These are phyloP conservation scores for Neoscytalidium dimidiatum DNA, from an alignment of 2,329 filamentous ascomycete genomes.

Conservation along the genomic window DNA sequence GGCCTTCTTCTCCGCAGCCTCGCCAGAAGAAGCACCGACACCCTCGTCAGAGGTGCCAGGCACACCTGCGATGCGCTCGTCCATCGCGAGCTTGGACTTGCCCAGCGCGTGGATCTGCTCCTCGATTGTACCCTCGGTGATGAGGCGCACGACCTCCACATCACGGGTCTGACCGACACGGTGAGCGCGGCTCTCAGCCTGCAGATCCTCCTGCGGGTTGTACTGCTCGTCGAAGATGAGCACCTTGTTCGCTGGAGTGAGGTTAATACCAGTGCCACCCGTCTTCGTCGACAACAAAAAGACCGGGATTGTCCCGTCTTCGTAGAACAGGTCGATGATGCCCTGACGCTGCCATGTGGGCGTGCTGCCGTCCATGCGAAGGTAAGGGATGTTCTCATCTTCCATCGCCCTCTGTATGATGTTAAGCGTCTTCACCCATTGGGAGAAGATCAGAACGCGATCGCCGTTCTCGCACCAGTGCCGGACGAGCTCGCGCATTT, in stretches of 20 bases:
- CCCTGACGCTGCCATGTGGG: conserved; percentile 81
- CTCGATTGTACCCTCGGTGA: conserved; percentile 82
- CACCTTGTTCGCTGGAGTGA: conserved; percentile 95
- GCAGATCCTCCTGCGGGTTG: conserved; percentile 97
- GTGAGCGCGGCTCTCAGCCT: conserved; percentile 95
- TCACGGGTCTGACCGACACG: conserved; percentile 87
- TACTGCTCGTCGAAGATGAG: conserved; percentile 97
- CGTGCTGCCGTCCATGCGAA: conserved; percentile 84
- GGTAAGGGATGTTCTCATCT: conserved; percentile 71
- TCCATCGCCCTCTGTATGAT: conserved; percentile 83
- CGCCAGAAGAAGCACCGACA: too few species aligned
- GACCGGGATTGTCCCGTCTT: conserved; percentile 74
- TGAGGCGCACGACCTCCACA: conserved; percentile 85
- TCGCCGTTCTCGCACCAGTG: conserved; percentile 79
- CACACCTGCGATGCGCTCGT: conserved; percentile 66
- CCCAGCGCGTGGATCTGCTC: conserved; percentile 91
- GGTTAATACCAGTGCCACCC: conserved; percentile 94
- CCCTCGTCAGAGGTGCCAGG: neutral
- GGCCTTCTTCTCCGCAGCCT: conserved; percentile 43
- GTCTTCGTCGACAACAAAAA: conserved; percentile 93
- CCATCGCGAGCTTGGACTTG: conserved; percentile 88
- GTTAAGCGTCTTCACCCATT: conserved; percentile 89
- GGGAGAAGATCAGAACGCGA: conserved; percentile 85
- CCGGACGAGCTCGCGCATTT: conserved; percentile 72
- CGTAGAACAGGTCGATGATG: conserved; percentile 84